Base-by-base conservation (phyloP, 2,329 filamentous ascomycete species). In the Emergomyces pasteurianus region DNA sequence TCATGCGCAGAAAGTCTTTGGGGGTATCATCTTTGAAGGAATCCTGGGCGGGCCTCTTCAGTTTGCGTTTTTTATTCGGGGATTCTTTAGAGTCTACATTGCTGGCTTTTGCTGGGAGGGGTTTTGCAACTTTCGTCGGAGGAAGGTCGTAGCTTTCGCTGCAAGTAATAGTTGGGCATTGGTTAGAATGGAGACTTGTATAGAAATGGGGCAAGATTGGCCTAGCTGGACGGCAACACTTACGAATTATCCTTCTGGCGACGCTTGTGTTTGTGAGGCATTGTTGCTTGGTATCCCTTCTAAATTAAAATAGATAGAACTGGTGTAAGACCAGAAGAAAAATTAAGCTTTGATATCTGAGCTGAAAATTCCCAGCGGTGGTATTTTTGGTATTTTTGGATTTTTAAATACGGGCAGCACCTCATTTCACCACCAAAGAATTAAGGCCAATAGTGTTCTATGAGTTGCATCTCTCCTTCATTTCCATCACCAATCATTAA, bases 211-310 rank as follows among this genome's bases (percentile, higher is more conserved):
- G 36, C 52, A 38, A 5, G 62, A 38, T 14, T 54, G 53, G 47
- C 21, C 49, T 58, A 42, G 23, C 28, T 31, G 46, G 36, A 58
- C n/a, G 38, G 34, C 7, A 59, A 52, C 34, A 71, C 78, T 65
- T 72, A 86, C 85, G 78, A 77, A 60, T 70, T 68, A 65, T 77
- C 72, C 43, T 83, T 83, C 65, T 74, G 70, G 42, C 74, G 73
- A 64, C 88, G 82, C 64, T 87, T 92, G 73, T 95, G 90, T 76
- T 95, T 95, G 77, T 92, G 89, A 73, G 90, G 90, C 90, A 95
- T 95, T 36, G 60, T 67, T 60, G 58, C 14, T 8, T 18, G 23
- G 23, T 47, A 12, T 46, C 36, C 16, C 9, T 57, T 26, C 28
- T 52, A 26, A 47, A 47, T 7, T 38, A 42, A 28, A 46, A 53